Percentiles rank a stretch among this genome's conserved stretches.
These are phyloP conservation scores for Cyberlindnera maritima DNA, from an alignment of 805 yeast species.

Conservation along the genomic window DNA sequence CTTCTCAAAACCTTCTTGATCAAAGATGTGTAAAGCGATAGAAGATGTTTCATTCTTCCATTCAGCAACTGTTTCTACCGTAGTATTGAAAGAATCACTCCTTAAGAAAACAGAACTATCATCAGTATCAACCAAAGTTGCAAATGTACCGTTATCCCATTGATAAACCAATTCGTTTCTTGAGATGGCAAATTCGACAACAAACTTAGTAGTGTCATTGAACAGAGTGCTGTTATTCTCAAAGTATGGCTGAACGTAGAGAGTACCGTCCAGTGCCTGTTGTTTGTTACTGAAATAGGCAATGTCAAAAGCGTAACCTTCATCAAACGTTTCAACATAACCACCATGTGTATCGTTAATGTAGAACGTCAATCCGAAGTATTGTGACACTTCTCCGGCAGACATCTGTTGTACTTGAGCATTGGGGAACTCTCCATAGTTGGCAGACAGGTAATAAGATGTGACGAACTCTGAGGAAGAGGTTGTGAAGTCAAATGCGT, in stretches of 20 bases:
- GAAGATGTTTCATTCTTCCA: slow-evolving; percentile 7
- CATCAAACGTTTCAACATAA: slow-evolving; percentile 9
- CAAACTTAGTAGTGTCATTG: slow-evolving; percentile 8
- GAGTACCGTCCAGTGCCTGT: slow-evolving; percentile 1
- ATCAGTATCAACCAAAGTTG: slow-evolving; percentile 66
- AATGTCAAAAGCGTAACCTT: slow-evolving; percentile 16
- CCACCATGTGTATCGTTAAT: slow-evolving; percentile 10
- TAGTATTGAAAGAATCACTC: slow-evolving; percentile 48
- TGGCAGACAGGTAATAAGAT: slow-evolving; percentile 13
- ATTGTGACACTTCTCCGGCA: slow-evolving; percentile 2
- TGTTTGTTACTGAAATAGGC: slow-evolving; percentile 13
- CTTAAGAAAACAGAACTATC: slow-evolving; percentile 61
- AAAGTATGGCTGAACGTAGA: slow-evolving; percentile 14
- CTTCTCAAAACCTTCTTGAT: slow-evolving; percentile 1
- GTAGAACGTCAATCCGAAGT: slow-evolving; percentile 14
- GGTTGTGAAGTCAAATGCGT: slow-evolving; percentile 19
- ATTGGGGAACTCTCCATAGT: slow-evolving; percentile 14
- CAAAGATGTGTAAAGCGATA: slow-evolving; percentile 11
- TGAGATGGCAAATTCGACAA: slow-evolving; percentile 56
- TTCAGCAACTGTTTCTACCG: slow-evolving; percentile 7
- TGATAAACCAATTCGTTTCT: slow-evolving; percentile 61
- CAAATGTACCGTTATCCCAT: slow-evolving; percentile 61
- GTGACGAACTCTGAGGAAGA: slow-evolving; percentile 1
- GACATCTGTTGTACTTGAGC: background rate
- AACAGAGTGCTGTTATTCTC: slow-evolving; percentile 5